A percentile compares a stretch with the other conserved stretches of the same genome.
Conservation (phyloP, 1,284 basidiomycete species). For the Golubevia sp. region DNA sequence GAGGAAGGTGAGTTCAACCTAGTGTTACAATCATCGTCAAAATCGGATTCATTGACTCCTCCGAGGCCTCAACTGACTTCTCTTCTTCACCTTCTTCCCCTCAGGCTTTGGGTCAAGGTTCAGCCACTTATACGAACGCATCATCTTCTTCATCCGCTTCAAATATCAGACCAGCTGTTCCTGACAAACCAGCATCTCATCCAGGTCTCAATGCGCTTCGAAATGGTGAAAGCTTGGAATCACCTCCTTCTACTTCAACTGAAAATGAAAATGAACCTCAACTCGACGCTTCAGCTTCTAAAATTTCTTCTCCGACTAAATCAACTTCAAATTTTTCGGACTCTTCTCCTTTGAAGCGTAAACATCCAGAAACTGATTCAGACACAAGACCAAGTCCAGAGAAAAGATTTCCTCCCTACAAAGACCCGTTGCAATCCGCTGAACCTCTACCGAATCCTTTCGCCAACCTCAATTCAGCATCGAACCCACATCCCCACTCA, state of each 20-base stretch:
- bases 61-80: too few relatives aligned
- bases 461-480: too few relatives aligned
- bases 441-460: too few relatives aligned
- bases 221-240: too few relatives aligned
- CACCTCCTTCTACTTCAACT: neutral
- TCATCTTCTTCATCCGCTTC: neutral
- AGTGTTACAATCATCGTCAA: neutral
- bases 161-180: neutral
- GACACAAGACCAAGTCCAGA: neutral
- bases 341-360: neutral
- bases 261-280: neutral
- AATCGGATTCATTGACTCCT: too few relatives aligned
- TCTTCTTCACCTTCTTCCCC: too few relatives aligned
- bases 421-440: too few relatives aligned
- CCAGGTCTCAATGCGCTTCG: too few relatives aligned
- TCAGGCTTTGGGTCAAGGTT: neutral
- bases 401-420: too few relatives aligned
- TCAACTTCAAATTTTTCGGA: neutral
- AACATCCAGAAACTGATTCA: neutral
- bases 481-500: too few relatives aligned
- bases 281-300: neutral
- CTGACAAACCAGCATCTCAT: neutral
- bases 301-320: neutral
- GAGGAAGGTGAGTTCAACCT: neutral
- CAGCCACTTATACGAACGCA: neutral